phyloP scores from a whole-genome alignment of 2,329 filamentous ascomycete species.

The Berkeleyomyces rouxiae region DNA sequence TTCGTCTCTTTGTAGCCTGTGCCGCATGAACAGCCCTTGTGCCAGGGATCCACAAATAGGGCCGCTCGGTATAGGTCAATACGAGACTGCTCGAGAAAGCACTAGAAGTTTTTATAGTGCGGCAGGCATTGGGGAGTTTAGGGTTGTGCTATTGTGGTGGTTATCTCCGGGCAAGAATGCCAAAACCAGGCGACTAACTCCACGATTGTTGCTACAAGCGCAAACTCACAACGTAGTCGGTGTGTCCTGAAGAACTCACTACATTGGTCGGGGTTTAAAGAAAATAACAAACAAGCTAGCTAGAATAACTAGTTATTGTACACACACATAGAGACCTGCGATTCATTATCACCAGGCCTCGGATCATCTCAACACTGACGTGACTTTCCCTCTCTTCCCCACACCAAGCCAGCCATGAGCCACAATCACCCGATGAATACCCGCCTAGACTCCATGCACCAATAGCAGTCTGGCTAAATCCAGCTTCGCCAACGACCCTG shows the following conservation, averaged over 20 bases:
- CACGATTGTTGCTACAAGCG: too few species aligned
- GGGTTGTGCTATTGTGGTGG: too few species aligned
- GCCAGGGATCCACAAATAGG: neutral
- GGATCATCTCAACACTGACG: neutral
- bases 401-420: neutral
- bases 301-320: too few species aligned
- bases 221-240: too few species aligned
- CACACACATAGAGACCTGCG: neutral
- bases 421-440: neutral
- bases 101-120: too few species aligned
- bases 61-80: neutral
- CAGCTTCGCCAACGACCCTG: neutral
- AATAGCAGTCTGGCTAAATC: constrained; percentile 4
- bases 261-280: too few species aligned
- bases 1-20: neutral
- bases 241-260: too few species aligned
- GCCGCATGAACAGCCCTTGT: neutral
- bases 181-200: too few species aligned
- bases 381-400: neutral
- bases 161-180: too few species aligned
- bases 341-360: neutral
- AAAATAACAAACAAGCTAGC: too few species aligned
- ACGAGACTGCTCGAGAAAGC: neutral
- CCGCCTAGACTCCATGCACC: neutral
- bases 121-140: too few species aligned